These are phyloP conservation scores for Boletellus ananiceps DNA, from an alignment of 768 basidiomycete genomes.

Conservation along the genomic window DNA sequence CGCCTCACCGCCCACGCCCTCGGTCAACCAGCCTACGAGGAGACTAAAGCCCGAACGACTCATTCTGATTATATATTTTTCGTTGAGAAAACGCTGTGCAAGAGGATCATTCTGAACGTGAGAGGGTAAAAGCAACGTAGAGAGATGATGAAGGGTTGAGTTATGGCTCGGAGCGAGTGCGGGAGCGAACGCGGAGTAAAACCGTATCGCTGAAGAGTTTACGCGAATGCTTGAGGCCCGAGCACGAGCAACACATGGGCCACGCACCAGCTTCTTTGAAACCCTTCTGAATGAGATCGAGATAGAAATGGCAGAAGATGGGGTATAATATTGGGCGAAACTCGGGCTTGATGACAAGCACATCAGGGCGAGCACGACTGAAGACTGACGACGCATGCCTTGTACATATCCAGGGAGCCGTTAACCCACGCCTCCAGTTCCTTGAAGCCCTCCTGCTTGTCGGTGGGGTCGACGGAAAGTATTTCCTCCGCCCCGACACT, in stretches of 20 bases:
- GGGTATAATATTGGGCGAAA: slow-evolving; percentile 92
- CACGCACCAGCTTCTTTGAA: slow-evolving; percentile 83
- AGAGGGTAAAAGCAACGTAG: slow-evolving; percentile 71
- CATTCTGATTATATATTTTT: slow-evolving; percentile 89
- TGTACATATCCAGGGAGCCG: slow-evolving; percentile 87
- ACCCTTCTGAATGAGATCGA: slow-evolving; percentile 88
- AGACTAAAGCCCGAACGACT: slow-evolving; percentile 89
- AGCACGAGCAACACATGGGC: neutral
- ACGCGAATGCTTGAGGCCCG: slow-evolving; percentile 6
- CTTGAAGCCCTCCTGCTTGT: slow-evolving; percentile 80
- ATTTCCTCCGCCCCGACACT: slow-evolving; percentile 79
- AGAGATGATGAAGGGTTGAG: slow-evolving; percentile 68
- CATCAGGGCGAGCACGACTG: slow-evolving; percentile 8
- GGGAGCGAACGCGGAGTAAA: slow-evolving; percentile 66
- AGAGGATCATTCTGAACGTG: slow-evolving; percentile 82
- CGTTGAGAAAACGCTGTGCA: slow-evolving; percentile 80
- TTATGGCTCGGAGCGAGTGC: slow-evolving; percentile 65
- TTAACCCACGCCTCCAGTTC: slow-evolving; percentile 88
- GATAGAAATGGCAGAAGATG: slow-evolving; percentile 95
- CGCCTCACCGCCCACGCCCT: slow-evolving; percentile 84
- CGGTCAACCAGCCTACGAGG: slow-evolving; percentile 93
- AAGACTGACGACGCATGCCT: slow-evolving; percentile 43
- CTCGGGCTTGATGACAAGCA: slow-evolving; percentile 60
- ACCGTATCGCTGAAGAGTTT: slow-evolving; percentile 55
- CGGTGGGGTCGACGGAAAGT: slow-evolving; percentile 73